Evolutionary conservation across 139 green algal species (phyloP).

Genomic region (Chlorella sp.): DNA sequence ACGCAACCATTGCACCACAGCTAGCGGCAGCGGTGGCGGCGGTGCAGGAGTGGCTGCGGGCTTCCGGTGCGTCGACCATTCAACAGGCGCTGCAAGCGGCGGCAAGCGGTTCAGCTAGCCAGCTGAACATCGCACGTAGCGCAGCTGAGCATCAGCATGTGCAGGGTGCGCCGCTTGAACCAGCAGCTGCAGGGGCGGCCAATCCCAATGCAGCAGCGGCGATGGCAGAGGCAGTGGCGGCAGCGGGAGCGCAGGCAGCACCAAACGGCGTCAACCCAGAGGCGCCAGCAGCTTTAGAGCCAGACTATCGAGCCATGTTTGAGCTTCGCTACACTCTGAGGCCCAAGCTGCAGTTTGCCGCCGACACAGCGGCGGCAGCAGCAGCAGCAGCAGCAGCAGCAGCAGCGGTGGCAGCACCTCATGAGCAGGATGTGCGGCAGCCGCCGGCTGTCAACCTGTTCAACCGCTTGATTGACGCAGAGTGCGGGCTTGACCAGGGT

Average conservation of each 20-base stretch:
- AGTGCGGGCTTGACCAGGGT: not conserved
- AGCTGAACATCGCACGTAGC: not conserved
- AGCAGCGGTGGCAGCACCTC: conserved; percentile 1
- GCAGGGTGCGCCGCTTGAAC: not conserved
- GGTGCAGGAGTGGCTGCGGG: conserved; percentile 9
- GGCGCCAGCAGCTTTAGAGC: not conserved
- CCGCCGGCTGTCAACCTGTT: conserved; percentile 54
- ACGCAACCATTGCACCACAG: not conserved
- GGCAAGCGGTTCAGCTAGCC: not conserved
- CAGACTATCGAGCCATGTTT: conserved; percentile 7
- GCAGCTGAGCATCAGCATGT: not conserved
- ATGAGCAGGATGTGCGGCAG: not conserved
- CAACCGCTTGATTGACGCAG: conserved; percentile 7
- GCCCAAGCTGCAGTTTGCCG: conserved; percentile 1
- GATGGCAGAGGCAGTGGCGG: not conserved
- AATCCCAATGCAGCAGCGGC: not conserved
- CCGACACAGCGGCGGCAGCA: not conserved
- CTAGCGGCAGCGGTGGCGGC: not conserved
- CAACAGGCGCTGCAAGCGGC: not conserved
- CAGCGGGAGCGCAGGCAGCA: not conserved
- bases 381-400: conserved; percentile 31
- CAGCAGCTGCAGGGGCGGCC: too few species aligned
- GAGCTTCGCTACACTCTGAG: conserved; percentile 5
- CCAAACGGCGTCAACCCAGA: too few species aligned
- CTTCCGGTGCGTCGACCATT: not conserved